Evolutionary conservation across 805 yeast species (phyloP).

Genomic region (Saturnispora mendoncae): DNA sequence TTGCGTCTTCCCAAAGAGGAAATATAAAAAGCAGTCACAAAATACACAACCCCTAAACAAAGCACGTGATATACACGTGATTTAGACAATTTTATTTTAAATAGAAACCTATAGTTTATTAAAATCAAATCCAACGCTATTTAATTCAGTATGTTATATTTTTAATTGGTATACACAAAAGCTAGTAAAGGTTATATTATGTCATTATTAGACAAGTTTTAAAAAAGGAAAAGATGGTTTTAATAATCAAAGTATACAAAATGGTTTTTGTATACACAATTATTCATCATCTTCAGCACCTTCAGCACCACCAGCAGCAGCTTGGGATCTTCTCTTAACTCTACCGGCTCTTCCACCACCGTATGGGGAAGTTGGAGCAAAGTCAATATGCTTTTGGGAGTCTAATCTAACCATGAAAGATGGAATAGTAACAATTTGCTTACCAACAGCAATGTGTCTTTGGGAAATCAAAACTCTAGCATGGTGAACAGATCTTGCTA

Average conservation of each 20-base stretch:
- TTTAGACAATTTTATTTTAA: not conserved
- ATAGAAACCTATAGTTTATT: too few species aligned
- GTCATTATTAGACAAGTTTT: not conserved
- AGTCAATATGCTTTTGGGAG: slow-evolving; percentile 99
- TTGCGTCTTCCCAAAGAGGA: not conserved
- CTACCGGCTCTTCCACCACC: slow-evolving; percentile 99
- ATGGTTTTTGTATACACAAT: slow-evolving; percentile 25
- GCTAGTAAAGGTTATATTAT: not conserved
- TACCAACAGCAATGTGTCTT: slow-evolving; percentile 99
- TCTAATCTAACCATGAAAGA: slow-evolving; percentile 99
- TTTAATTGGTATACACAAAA: too few species aligned
- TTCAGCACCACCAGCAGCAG: slow-evolving; percentile 50
- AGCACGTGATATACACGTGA: slow-evolving; percentile 5
- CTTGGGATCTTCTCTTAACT: slow-evolving; percentile 91
- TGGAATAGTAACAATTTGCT: slow-evolving; percentile 97
- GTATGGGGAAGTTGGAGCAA: slow-evolving; percentile 98
- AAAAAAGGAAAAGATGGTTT: slow-evolving; percentile 4
- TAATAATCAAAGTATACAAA: slow-evolving; percentile 10
- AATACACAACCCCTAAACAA: not conserved
- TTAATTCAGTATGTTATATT: too few species aligned
- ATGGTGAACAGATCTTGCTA: slow-evolving; percentile 99
- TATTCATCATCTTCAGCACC: slow-evolving; percentile 60
- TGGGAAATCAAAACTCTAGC: slow-evolving; percentile 98
- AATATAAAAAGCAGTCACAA: slow-evolving; percentile 5
- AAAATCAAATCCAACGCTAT: too few species aligned